These are phyloP conservation scores for Aspergillus pseudonomiae DNA, from an alignment of 2,329 filamentous ascomycete species.

Conservation along the genomic window DNA sequence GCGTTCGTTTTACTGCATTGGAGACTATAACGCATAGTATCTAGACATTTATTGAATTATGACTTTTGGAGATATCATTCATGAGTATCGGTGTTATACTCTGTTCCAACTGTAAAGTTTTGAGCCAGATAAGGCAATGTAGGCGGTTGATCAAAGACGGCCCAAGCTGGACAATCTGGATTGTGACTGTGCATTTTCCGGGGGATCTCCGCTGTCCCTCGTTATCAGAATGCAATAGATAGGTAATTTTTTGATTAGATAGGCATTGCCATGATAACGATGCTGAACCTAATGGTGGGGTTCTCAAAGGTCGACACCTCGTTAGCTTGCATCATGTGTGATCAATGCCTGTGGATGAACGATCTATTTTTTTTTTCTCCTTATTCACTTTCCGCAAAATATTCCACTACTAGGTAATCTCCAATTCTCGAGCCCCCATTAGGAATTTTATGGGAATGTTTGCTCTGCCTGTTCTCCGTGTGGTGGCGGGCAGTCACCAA, in stretches of 20 bases:
- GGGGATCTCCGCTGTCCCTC: neutral
- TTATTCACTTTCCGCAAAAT: neutral
- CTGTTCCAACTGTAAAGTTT: neutral
- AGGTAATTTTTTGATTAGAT: neutral
- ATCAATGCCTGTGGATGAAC: neutral
- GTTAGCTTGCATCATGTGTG: neutral
- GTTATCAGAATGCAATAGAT: neutral
- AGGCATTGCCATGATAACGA: neutral
- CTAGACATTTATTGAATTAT: neutral
- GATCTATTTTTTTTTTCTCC: neutral
- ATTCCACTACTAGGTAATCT: no score
- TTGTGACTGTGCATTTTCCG: no score
- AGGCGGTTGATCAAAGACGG: neutral
- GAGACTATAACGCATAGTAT: neutral
- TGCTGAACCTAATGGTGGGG: neutral
- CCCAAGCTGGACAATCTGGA: no score
- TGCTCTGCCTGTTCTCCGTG: neutral
- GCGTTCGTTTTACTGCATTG: neutral
- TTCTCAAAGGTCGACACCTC: no score
- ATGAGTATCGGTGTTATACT: neutral
- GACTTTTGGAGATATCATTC: neutral
- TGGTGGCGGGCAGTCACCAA: neutral
- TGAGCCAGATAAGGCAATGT: neutral
- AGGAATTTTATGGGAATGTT: neutral
- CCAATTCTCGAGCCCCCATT: no score